Percentiles rank a stretch among this genome's conserved stretches.
Conservation (phyloP, 441 rosid genomes). For the Croton setiger region DNA sequence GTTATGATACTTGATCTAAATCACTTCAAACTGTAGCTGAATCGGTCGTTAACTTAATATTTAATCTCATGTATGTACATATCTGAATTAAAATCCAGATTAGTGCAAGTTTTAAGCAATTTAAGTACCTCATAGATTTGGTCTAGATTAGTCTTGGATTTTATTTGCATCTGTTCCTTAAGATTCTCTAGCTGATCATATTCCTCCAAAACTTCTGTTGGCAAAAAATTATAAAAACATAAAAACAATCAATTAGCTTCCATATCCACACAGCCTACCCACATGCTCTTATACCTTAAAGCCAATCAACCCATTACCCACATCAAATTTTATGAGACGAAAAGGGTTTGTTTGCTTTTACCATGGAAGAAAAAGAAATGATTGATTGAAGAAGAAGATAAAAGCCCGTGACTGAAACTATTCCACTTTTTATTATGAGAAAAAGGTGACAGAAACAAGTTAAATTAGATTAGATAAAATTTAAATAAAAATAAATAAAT, state of each 20-base stretch:
- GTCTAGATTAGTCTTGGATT: background rate
- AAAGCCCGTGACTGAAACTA: conserved; percentile 26
- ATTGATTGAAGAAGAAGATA: background rate
- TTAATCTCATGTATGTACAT: conserved; percentile 6
- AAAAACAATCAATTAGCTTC: background rate
- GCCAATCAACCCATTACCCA: conserved; percentile 19
- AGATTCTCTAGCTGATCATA: conserved; percentile 13
- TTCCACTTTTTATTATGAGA: conserved; percentile 14
- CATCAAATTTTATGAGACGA: conserved; percentile 6
- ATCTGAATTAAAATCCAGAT: background rate
- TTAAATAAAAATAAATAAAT: no score
- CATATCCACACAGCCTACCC: conserved; percentile 20
- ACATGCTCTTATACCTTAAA: conserved; percentile 25
- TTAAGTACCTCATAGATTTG: no score
- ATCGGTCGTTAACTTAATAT: background rate
- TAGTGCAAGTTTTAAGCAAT: no score
- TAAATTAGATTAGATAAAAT: background rate
- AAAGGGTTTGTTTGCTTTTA: conserved; percentile 25
- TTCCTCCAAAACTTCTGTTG: background rate
- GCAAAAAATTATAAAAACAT: background rate
- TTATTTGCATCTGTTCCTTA: background rate
- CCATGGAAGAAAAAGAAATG: conserved; percentile 21
- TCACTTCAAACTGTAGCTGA: conserved; percentile 32
- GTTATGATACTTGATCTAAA: conserved; percentile 66
- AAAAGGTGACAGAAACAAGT: conserved; percentile 7